These are phyloP conservation scores for Kwoniella bestiolae DNA, from an alignment of 768 basidiomycete genomes.

Conservation along the genomic window DNA sequence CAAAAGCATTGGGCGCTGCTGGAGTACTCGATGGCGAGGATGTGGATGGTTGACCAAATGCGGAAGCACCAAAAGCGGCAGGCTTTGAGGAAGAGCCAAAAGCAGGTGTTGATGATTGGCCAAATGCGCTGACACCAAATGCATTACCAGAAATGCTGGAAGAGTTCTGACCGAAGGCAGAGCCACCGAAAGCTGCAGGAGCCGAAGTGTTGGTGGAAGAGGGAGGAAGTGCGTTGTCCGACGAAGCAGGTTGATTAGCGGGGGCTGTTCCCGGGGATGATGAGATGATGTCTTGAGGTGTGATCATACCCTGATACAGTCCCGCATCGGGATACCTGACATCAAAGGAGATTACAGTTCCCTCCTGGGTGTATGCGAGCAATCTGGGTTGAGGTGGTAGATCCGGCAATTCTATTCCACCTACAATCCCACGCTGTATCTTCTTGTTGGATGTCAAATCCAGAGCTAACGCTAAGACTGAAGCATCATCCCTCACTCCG, in stretches of 20 bases:
- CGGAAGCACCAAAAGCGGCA: slow-evolving; percentile 27
- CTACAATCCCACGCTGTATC: slow-evolving; percentile 53
- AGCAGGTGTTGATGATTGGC: slow-evolving; percentile 25
- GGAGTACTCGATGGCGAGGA: slow-evolving; percentile 13
- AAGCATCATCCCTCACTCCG: slow-evolving; percentile 52
- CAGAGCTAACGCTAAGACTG: slow-evolving; percentile 56
- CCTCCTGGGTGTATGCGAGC: slow-evolving; percentile 56
- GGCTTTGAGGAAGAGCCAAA: slow-evolving; percentile 31
- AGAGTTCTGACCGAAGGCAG: slow-evolving; percentile 14
- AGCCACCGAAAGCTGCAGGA: slow-evolving; percentile 26
- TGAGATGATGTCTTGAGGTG: slow-evolving; percentile 28
- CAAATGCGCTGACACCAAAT: slow-evolving; percentile 41
- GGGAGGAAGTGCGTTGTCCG: slow-evolving; percentile 5
- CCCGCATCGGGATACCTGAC: slow-evolving; percentile 47
- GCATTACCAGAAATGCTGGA: slow-evolving; percentile 16
- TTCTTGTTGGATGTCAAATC: slow-evolving; percentile 53
- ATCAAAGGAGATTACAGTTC: slow-evolving; percentile 56
- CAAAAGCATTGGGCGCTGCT: slow-evolving; percentile 1
- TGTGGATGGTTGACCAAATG: slow-evolving; percentile 10
- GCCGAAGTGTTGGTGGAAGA: slow-evolving; percentile 53
- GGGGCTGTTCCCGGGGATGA: slow-evolving; percentile 7
- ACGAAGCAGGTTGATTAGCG: slow-evolving; percentile 1
- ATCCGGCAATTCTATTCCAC: slow-evolving; percentile 53
- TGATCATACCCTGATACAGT: slow-evolving; percentile 51
- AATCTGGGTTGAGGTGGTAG: slow-evolving; percentile 52